Base-by-base conservation (phyloP, 108 stramenopile genomes). In the Phaeodactylum tricornutum region DNA sequence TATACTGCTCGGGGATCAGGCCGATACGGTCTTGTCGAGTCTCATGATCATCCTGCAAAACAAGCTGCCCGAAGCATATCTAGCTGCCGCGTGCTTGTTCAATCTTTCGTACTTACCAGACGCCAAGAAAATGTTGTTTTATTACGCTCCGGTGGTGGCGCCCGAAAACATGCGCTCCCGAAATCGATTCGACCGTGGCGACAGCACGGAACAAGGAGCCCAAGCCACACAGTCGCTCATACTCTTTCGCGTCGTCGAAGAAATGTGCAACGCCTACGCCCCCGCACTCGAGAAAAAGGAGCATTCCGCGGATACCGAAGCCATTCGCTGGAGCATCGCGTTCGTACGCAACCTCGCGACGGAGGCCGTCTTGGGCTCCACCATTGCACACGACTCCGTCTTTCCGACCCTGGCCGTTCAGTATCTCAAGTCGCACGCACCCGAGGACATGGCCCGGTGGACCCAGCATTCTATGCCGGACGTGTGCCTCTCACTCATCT, bases 71-170 rank as follows among this genome's bases (percentile, higher is more conserved):
- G 62, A 66, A 29, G 23, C 64, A 12, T 65, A 75, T 39, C 21
- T 75, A 15, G 66, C 64, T 42, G 47, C 40, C 25, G 62, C 68
- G 5, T 75, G 69, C 46, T 47, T 75, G 1, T 48, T 60, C 47
- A 75, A 75, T 47, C 26, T 75, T 21, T 59, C 59, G 7, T 63
- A 64, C 44, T 43, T 61, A 52, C 61, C 47, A 3, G 62, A 60
- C 11, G 66, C 59, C n/a, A 62, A 49, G 50, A n/a, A 11, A 8
- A 47, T 44, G 12, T 39, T 59, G 31, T 29, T 59, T 15, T 12
- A 21, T 17, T 50, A 59, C 22, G 30, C 28, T 1, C 51, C 51
- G 8, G 4, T 29, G 46, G 27, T 25, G 46, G 24, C 46, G 6
- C 15, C 24, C 46, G 5, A 16, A 5, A 26, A 15, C 17, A 47